These are phyloP conservation scores for Aspergillus quadrilineatus DNA, from an alignment of 2,329 filamentous ascomycete genomes.

Conservation along the genomic window DNA sequence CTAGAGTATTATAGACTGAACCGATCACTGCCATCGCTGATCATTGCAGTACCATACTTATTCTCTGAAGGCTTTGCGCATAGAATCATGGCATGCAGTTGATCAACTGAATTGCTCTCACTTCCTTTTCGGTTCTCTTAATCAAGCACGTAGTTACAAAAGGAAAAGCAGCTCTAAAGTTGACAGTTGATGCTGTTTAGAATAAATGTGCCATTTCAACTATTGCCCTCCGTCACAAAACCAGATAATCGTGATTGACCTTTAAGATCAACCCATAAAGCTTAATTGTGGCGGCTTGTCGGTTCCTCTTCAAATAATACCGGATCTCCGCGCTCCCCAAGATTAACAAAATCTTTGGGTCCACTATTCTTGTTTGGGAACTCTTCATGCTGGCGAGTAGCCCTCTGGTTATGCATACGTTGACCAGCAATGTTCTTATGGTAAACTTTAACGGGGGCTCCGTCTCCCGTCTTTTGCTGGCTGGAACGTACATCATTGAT, in stretches of 20 bases:
- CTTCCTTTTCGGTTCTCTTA: too few relatives aligned
- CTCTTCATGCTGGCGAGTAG: conserved; percentile 50
- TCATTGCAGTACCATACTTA: too few relatives aligned
- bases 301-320: conserved; percentile 68
- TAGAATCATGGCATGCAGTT: too few relatives aligned
- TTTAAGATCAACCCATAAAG: background rate
- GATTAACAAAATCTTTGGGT: conserved; percentile 73
- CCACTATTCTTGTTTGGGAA: conserved; percentile 67
- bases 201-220: background rate
- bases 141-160: too few relatives aligned
- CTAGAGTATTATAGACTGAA: too few relatives aligned
- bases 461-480: conserved; percentile 56
- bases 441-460: conserved; percentile 69
- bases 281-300: conserved; percentile 37
- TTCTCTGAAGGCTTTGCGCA: too few relatives aligned
- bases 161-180: background rate
- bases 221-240: background rate
- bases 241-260: background rate
- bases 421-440: conserved; percentile 64
- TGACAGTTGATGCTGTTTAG: background rate
- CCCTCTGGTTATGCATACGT: conserved; percentile 45
- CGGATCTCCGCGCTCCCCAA: conserved; percentile 85
- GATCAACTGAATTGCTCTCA: too few relatives aligned
- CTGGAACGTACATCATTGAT: conserved; percentile 72
- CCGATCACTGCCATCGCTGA: too few relatives aligned